phyloP scores from a whole-genome alignment of 1,284 basidiomycete genomes.

The Trametes hirsuta region DNA sequence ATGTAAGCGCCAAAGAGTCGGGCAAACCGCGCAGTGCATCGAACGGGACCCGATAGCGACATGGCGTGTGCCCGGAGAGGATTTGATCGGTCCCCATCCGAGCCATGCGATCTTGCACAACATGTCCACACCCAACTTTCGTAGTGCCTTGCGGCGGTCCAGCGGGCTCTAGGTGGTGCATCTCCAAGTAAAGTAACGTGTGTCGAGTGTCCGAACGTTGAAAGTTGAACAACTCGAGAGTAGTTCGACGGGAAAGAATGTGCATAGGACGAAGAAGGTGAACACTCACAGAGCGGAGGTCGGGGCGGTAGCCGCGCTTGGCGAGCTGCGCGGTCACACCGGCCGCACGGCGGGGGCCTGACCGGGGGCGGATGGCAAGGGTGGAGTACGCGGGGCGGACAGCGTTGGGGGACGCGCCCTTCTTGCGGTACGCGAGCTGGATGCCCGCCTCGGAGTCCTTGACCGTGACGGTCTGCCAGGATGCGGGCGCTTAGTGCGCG shows the following conservation, averaged over 20 bases:
- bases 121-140: conserved; percentile 88
- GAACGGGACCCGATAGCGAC: conserved; percentile 77
- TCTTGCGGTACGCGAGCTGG: conserved; percentile 72
- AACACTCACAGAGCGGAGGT: conserved; percentile 77
- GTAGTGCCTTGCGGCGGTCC: conserved; percentile 53
- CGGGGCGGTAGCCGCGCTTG: conserved; percentile 80
- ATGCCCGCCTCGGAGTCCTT: conserved; percentile 62
- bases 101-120: conserved; percentile 68
- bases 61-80: conserved; percentile 59
- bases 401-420: conserved; percentile 59
- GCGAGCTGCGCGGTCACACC: conserved; percentile 72
- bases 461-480: conserved; percentile 67
- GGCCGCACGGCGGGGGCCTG: conserved; percentile 74
- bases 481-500: neutral
- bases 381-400: conserved; percentile 54
- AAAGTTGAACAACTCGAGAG: conserved; percentile 18
- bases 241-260: conserved; percentile 11
- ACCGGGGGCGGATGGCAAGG: conserved; percentile 67
- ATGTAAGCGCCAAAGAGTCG: conserved; percentile 77
- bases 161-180: conserved; percentile 66
- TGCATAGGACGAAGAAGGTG: neutral
- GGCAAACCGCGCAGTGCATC: conserved; percentile 56
- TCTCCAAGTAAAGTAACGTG: conserved; percentile 11
- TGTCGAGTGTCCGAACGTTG: conserved; percentile 17
- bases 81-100: conserved; percentile 61